A percentile compares a stretch with the other conserved stretches of the same genome.
phyloP scores from a whole-genome alignment of 192 early-diverging fungal genomes.

The Anaeromyces robustus region DNA sequence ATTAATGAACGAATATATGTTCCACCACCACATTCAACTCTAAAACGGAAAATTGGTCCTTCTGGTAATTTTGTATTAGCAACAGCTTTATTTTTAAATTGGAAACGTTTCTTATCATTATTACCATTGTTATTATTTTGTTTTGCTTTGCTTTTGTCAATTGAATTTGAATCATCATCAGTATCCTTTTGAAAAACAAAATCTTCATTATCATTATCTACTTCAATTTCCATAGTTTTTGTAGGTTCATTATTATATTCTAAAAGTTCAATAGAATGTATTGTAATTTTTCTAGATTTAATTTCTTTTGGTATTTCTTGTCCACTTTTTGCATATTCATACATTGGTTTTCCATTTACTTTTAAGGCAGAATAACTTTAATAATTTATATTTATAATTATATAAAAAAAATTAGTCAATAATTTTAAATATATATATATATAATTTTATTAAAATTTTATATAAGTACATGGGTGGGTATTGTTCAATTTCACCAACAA shows the following conservation, averaged over 20 bases:
- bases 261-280: background rate
- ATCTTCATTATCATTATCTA: background rate
- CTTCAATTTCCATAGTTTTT: background rate
- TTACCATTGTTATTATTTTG: background rate
- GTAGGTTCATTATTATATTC: background rate
- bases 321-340: slow-evolving; percentile 51
- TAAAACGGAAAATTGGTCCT: slow-evolving; percentile 30
- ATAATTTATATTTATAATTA: background rate
- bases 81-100: background rate
- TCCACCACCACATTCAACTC: slow-evolving; percentile 47
- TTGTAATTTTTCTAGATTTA: background rate
- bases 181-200: background rate
- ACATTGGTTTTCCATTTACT: slow-evolving; percentile 50
- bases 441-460: background rate
- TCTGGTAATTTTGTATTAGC: background rate
- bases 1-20: slow-evolving; percentile 58
- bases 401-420: background rate
- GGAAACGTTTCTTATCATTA: background rate
- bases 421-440: background rate
- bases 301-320: background rate
- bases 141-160: background rate
- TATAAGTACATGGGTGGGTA: slow-evolving; percentile 42
- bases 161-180: background rate
- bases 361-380: slow-evolving; percentile 36
- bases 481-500: slow-evolving; percentile 43